Evolutionary conservation across 2,329 filamentous ascomycete species (phyloP), one percentile per base, ranked within the genome.

Genomic region (Gaeumannomyces tritici): DNA sequence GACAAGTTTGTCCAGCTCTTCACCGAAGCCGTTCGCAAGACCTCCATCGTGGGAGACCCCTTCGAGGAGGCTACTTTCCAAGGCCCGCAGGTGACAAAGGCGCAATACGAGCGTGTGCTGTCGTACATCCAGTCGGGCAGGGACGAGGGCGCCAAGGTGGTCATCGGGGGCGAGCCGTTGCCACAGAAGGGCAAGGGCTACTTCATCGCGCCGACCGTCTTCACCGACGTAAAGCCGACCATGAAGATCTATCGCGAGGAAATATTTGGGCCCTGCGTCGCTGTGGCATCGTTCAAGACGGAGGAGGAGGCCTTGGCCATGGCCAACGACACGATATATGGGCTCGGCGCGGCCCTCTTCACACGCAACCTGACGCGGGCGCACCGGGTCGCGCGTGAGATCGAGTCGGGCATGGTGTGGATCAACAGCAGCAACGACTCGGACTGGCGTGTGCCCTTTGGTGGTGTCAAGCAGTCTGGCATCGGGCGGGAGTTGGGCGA

Each of bases 51-150:
- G 24, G 88, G 88, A 63, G 83, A 89, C 69, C 87, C 86, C 0
- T 89, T 89, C 71, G 79, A 79, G n/a, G 80, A 86, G 67, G 76
- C 76, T 29, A 89, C 86, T 1, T 88, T 85, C 77, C 87, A 89
- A 72, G 88, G 88, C 0, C 88, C 88, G 0, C 87, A 89, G 72
- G 84, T 89, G 63, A 87, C 85, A 18, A 86, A 85, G 72, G 73
- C 79, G 15, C 88, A 90, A 71, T 88, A 86, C 70, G 86, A 90
- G 62, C 77, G 83, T 15, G 83, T 91, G 3, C 78, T 90, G 28
- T 79, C 79, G 8, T 91, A 87, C 73, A 85, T 91, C 64, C 79
- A 89, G 66, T 69, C 78, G 35, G 88, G 87, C n/a, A 87, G 86
- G 71, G 79, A 80, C 7, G 86, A 88, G 70, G 87, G 87, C 28